phyloP scores from a whole-genome alignment of 768 basidiomycete species.

The Termitomyces sp. region DNA sequence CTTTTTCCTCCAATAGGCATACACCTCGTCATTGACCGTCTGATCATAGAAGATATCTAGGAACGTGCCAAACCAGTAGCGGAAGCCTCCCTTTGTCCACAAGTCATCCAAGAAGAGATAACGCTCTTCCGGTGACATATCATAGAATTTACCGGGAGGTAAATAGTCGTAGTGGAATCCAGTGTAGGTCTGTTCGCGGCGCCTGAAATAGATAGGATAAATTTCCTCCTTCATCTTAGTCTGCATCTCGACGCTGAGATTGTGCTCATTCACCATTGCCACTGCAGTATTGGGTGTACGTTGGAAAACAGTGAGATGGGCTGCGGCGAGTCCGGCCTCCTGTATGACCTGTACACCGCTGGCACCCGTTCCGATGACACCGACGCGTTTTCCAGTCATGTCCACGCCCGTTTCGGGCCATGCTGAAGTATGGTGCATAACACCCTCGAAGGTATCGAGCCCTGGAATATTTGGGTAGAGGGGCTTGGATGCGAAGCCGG shows the following conservation, averaged over 20 bases:
- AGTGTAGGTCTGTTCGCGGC: slow-evolving; percentile 14
- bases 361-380: background rate
- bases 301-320: slow-evolving; percentile 22
- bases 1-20: slow-evolving; percentile 10
- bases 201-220: slow-evolving; percentile 14
- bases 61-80: slow-evolving; percentile 14
- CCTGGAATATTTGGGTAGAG: slow-evolving; percentile 17
- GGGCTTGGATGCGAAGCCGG: slow-evolving; percentile 20
- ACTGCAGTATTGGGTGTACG: slow-evolving; percentile 20
- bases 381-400: slow-evolving; percentile 18
- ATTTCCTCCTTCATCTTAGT: slow-evolving; percentile 9
- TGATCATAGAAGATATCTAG: slow-evolving; percentile 11
- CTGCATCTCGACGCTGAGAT: slow-evolving; percentile 9
- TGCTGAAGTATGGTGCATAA: slow-evolving; percentile 15
- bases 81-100: slow-evolving; percentile 18
- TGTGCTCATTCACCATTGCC: slow-evolving; percentile 15
- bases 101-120: slow-evolving; percentile 14
- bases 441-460: slow-evolving; percentile 18
- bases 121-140: slow-evolving; percentile 15
- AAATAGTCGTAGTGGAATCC: slow-evolving; percentile 11
- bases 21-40: slow-evolving; percentile 15
- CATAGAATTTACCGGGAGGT: slow-evolving; percentile 4
- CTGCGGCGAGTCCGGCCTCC: slow-evolving; percentile 14
- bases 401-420: slow-evolving; percentile 19
- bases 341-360: slow-evolving; percentile 13